phyloP scores from a whole-genome alignment of 805 yeast species.

The Candida sphagnicola region DNA sequence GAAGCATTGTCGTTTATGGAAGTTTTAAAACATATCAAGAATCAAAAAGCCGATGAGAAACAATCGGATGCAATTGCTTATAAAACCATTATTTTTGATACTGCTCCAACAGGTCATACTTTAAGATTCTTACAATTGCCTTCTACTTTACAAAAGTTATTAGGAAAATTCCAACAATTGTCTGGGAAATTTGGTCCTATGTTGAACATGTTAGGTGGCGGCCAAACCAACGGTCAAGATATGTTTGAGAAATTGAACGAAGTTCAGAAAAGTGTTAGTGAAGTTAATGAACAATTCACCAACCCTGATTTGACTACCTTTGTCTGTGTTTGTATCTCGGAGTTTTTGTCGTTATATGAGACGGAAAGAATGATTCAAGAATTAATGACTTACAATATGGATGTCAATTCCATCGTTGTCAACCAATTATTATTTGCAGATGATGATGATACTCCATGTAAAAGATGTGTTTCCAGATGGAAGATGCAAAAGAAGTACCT shows the following conservation, averaged over 20 bases:
- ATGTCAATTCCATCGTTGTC: conserved; percentile 92
- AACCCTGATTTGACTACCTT: conserved; percentile 94
- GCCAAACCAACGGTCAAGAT: conserved; percentile 63
- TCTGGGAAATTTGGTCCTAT: conserved; percentile 88
- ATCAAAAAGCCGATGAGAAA: conserved; percentile 40
- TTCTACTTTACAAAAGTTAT: conserved; percentile 80
- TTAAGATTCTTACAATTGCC: conserved; percentile 93
- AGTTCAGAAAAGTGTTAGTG: conserved; percentile 73
- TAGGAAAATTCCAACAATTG: conserved; percentile 82
- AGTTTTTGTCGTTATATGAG: conserved; percentile 91
- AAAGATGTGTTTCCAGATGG: conserved; percentile 88
- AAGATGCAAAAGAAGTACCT: conserved; percentile 94
- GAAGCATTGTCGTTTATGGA: conserved; percentile 98
- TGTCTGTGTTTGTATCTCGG: conserved; percentile 96
- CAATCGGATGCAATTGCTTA: conserved; percentile 37
- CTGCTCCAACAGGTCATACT: conserved; percentile 99
- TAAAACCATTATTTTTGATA: conserved; percentile 91
- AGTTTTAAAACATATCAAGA: conserved; percentile 92
- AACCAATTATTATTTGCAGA: conserved; percentile 91
- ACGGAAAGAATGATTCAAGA: conserved; percentile 98
- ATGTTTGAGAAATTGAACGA: conserved; percentile 76
- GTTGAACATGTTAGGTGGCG: conserved; percentile 72
- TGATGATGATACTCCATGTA: conserved; percentile 69
- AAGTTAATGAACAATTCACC: conserved; percentile 91
- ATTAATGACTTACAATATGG: conserved; percentile 90